Evolutionary conservation across 176 grass and related monocot genomes (phyloP).

Genomic region (Echinochloa phyllopogon): DNA sequence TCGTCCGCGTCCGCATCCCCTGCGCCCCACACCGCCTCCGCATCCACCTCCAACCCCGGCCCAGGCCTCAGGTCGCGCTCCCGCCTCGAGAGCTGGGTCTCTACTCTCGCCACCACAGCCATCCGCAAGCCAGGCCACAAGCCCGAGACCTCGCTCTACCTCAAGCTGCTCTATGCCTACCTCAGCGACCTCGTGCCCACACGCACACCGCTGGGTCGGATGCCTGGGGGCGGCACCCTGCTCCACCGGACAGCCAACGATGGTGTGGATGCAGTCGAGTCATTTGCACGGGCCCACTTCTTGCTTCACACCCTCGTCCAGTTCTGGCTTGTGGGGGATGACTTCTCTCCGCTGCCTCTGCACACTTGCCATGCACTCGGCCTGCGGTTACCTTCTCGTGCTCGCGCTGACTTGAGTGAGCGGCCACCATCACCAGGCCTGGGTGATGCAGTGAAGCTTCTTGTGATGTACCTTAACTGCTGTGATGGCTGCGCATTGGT

Average conservation of each 20-base stretch:
- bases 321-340: conserved; percentile 92
- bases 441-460: conserved; percentile 64
- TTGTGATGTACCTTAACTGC: conserved; percentile 68
- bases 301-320: conserved; percentile 68
- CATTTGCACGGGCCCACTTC: conserved; percentile 22
- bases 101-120: conserved; percentile 53
- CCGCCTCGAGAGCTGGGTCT: conserved; percentile 73
- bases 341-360: conserved; percentile 74
- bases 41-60: conserved; percentile 16
- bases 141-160: conserved; percentile 61
- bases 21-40: neutral
- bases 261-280: neutral
- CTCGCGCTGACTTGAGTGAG: conserved; percentile 35
- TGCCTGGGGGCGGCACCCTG: neutral
- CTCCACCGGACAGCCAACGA: conserved; percentile 19
- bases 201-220: conserved; percentile 9
- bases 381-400: conserved; percentile 31
- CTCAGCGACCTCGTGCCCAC: conserved; percentile 62
- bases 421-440: conserved; percentile 65
- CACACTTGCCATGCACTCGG: conserved; percentile 37
- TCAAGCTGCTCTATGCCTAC: conserved; percentile 76
- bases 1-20: conserved; percentile 29
- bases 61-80: conserved; percentile 24
- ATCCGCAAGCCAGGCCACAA: conserved; percentile 51
- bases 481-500: neutral